These are phyloP conservation scores for Schizophyllum commune DNA, from an alignment of 1,284 basidiomycete genomes.

Conservation along the genomic window DNA sequence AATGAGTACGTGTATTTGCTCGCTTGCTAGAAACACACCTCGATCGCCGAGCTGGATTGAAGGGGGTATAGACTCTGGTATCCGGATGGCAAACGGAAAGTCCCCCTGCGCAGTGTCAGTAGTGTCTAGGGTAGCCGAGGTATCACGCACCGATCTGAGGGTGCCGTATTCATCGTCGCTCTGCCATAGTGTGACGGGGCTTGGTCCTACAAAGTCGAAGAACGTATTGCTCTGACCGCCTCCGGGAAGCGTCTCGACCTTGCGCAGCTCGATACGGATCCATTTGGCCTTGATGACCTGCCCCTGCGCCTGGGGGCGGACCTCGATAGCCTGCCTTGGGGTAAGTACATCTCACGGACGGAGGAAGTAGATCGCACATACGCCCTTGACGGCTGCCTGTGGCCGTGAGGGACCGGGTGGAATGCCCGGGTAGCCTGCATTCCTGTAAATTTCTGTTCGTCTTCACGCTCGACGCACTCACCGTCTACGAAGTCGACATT, in stretches of 20 bases:
- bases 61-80: slow-evolving; percentile 81
- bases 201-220: slow-evolving; percentile 64
- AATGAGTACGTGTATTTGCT: slow-evolving; percentile 7
- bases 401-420: slow-evolving; percentile 66
- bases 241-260: slow-evolving; percentile 74
- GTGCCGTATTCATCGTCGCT: slow-evolving; percentile 64
- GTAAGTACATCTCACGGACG: not conserved
- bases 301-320: slow-evolving; percentile 64
- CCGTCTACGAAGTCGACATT: slow-evolving; percentile 81
- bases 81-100: slow-evolving; percentile 77
- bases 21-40: slow-evolving; percentile 32
- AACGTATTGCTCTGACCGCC: slow-evolving; percentile 63
- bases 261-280: slow-evolving; percentile 81
- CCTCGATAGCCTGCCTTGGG: slow-evolving; percentile 62
- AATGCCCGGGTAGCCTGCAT: slow-evolving; percentile 72
- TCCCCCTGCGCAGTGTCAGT: slow-evolving; percentile 35
- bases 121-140: not conserved
- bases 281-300: slow-evolving; percentile 71
- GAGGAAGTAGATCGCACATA: slow-evolving; percentile 32
- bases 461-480: slow-evolving; percentile 21
- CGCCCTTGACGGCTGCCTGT: slow-evolving; percentile 74
- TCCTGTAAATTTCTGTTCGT: slow-evolving; percentile 5
- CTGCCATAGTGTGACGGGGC: slow-evolving; percentile 65
- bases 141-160: slow-evolving; percentile 52
- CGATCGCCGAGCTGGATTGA: slow-evolving; percentile 67